Evolutionary conservation across 2,329 filamentous ascomycete species (phyloP).

Genomic region (Sordariomycetes sp.): DNA sequence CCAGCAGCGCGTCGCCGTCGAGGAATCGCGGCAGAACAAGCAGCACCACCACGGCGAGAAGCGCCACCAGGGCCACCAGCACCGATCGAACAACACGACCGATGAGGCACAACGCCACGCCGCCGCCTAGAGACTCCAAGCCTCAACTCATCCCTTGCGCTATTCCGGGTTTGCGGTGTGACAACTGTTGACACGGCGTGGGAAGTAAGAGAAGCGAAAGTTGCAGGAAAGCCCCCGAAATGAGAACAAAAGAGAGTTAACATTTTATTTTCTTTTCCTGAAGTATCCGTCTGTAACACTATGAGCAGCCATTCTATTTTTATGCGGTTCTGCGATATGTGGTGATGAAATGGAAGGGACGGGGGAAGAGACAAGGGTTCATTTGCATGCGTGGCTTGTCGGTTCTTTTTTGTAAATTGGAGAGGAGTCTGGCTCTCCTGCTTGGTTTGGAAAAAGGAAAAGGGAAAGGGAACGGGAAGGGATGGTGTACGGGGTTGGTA

Average conservation of each 20-base stretch:
- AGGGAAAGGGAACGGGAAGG: neutral
- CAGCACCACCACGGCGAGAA: conserved; percentile 25
- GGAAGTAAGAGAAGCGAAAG: neutral
- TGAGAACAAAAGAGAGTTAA: neutral
- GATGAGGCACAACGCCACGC: conserved; percentile 5
- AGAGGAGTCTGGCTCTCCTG: neutral
- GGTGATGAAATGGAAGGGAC: conserved; percentile 3
- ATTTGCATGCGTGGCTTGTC: conserved; percentile 3
- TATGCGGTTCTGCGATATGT: neutral
- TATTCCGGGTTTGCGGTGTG: neutral
- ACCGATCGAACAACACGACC: conserved; percentile 5
- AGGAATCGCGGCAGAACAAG: conserved; percentile 85
- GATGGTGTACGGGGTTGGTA: neutral
- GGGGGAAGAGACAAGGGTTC: too few relatives aligned
- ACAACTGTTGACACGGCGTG: neutral
- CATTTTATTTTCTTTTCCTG: conserved; percentile 1
- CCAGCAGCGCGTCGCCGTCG: conserved; percentile 77
- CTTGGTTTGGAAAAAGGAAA: neutral
- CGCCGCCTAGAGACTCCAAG: neutral
- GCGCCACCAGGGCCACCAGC: conserved; percentile 4
- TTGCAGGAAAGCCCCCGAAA: neutral
- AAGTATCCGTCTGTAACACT: conserved; percentile 10
- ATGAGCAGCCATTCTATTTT: conserved; percentile 3
- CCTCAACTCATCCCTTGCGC: neutral
- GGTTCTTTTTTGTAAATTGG: conserved; percentile 3